A percentile compares a stretch with the other conserved stretches of the same genome.
phyloP scores from a whole-genome alignment of 176 grass and related monocot genomes.

The Avena sativa region DNA sequence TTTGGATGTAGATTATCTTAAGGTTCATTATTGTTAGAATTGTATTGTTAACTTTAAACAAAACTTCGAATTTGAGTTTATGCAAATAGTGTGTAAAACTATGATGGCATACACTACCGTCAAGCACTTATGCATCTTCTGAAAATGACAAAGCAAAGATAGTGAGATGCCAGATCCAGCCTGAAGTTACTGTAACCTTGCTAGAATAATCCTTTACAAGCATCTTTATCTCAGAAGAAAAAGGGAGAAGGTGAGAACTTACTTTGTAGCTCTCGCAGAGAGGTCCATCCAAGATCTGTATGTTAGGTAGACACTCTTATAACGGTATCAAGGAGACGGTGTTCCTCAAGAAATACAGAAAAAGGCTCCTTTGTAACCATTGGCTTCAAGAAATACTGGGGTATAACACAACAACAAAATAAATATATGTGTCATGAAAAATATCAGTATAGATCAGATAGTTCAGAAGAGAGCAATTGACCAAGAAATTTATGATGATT shows the following conservation, averaged over 20 bases:
- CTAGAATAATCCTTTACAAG: constrained; percentile 25
- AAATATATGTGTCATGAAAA: too few species aligned
- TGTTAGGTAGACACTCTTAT: not conserved
- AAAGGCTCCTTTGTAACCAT: too few species aligned
- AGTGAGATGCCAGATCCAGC: constrained; percentile 24
- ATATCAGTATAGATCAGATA: too few species aligned
- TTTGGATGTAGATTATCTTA: constrained; percentile 25
- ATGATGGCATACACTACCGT: not conserved
- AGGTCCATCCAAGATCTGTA: constrained; percentile 13
- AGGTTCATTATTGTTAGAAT: not conserved
- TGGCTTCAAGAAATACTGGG: too few species aligned
- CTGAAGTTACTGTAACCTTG: constrained; percentile 9
- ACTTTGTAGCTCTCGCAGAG: not conserved
- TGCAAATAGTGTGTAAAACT: constrained; percentile 25
- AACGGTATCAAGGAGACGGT: constrained; percentile 6
- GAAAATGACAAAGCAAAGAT: constrained; percentile 35
- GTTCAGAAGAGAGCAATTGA: too few species aligned
- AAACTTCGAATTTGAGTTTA: constrained; percentile 20
- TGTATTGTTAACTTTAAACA: constrained; percentile 8
- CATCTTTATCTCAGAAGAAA: constrained; percentile 14
- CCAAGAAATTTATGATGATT: too few species aligned
- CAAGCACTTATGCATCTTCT: not conserved
- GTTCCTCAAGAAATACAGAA: constrained; percentile 21
- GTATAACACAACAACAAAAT: too few species aligned
- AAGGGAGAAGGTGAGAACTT: not conserved